Base-by-base conservation (phyloP, 192 early-diverging fungal species). In the Gryganskiella cystojenkinii region DNA sequence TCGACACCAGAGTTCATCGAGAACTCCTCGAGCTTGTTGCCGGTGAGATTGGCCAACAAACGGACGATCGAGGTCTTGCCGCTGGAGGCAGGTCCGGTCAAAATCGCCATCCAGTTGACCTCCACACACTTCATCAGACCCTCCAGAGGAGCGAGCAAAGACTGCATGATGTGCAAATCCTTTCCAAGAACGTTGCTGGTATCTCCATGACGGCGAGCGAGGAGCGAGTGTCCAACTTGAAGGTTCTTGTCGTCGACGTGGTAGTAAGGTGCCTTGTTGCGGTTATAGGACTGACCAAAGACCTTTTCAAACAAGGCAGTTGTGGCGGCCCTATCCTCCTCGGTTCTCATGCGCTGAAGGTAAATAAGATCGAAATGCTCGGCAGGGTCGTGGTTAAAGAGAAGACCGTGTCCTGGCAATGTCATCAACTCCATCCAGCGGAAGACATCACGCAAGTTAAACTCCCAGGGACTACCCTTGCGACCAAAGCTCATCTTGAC, bases 391-490 rank as follows among this genome's bases (percentile, higher is more conserved):
- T 66, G 64, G 24, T 85, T 82, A 40, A 70, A 68, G 19, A 70
- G 74, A 11, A 83, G 66, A 10, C 73, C 76, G 24, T 80, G 59
- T 46, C 82, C 68, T 0, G 74, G 61, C 55, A 84, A 83, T n/a
- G 81, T 73, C 74, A 92, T 86, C 22, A 98, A 79, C 42, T 98
- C 93, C 63, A 99, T 84, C 91, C 97, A 97, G 31, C 98, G 90
- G 78, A 94, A 88, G 28, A 97, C 92, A 84, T 99, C 98, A n/a
- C 98, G 93, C 67, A 99, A 75, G 67, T 99, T 99, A 80, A 98
- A 99, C 69, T 99, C 98, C 98, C 98, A 99, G 2, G 98, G 98
- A 17, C 87, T 82, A 13, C 98, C 98, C 2, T 84, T 81, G 3
- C 88, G 80, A 24, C 82, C 85, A 86, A 96, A 97, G 49, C 70